Evolutionary conservation across 148 eudicot genomes (phyloP).

Genomic region (Diospyros kaki): DNA sequence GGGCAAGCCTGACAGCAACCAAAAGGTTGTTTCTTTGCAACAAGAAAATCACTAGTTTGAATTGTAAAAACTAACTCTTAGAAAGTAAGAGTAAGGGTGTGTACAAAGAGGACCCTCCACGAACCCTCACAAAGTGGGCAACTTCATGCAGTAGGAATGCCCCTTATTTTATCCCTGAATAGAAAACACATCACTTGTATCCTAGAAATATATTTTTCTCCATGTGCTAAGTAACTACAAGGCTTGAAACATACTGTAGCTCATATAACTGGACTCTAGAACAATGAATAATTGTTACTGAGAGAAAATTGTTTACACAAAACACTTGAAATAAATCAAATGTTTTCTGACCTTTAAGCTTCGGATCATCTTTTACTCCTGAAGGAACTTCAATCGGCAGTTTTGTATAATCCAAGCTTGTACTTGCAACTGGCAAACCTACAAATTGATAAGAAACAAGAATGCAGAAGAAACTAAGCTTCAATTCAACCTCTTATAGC

Average conservation of each 20-base stretch:
- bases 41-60: no score
- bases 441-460: not conserved
- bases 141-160: no score
- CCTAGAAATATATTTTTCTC: not conserved
- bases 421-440: not conserved
- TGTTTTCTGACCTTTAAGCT: conserved; percentile 28
- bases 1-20: no score
- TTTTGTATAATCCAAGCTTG: not conserved
- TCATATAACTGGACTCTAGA: not conserved
- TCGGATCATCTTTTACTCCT: conserved; percentile 20
- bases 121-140: no score
- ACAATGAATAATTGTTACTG: not conserved
- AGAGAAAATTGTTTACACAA: not conserved
- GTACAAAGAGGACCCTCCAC: not conserved
- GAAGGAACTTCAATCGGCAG: conserved; percentile 1
- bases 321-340: conserved; percentile 1
- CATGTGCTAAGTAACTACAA: not conserved
- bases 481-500: not conserved
- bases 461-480: not conserved
- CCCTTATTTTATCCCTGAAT: not conserved
- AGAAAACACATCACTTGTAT: not conserved
- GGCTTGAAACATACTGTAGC: not conserved
- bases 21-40: no score
- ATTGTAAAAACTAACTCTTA: no score
- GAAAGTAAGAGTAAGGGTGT: no score